phyloP scores from a whole-genome alignment of 176 grass and related monocot genomes.

The Aegilops sharonensis region DNA sequence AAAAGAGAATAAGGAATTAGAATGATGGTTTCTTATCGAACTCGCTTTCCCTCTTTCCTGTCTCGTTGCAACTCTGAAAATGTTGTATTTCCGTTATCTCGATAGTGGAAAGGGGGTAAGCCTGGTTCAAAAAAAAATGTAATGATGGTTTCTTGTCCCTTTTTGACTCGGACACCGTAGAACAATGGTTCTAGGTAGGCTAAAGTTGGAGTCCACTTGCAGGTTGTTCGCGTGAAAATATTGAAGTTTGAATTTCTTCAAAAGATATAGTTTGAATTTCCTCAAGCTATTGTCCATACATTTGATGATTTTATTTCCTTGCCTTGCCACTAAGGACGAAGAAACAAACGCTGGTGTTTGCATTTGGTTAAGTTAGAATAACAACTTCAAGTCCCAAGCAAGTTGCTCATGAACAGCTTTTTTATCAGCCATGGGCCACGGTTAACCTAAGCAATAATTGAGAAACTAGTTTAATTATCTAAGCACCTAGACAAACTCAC shows the following conservation, averaged over 20 bases:
- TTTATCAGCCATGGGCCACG: neutral
- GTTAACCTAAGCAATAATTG: constrained; percentile 14
- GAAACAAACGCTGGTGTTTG: too few relatives aligned
- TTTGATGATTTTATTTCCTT: too few relatives aligned
- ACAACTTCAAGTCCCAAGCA: constrained; percentile 17
- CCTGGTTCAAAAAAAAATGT: too few relatives aligned
- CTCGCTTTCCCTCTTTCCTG: too few relatives aligned
- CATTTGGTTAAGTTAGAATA: neutral
- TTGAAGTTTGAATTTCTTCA: neutral
- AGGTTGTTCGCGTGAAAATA: neutral
- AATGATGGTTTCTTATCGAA: too few relatives aligned
- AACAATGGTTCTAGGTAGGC: too few relatives aligned
- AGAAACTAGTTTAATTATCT: neutral
- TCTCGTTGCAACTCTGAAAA: too few relatives aligned
- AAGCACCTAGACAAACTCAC: neutral
- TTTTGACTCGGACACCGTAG: too few relatives aligned
- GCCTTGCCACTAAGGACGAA: too few relatives aligned
- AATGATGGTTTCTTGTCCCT: too few relatives aligned
- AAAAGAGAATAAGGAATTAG: neutral
- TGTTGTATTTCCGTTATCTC: too few relatives aligned
- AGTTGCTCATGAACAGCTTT: constrained; percentile 10
- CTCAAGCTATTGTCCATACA: neutral
- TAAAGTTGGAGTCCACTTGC: neutral
- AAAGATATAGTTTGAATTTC: neutral
- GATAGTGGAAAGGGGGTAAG: too few relatives aligned